Percentiles rank a stretch among this genome's conserved stretches.
phyloP scores from a whole-genome alignment of 768 basidiomycete genomes.

The Boletus vermiculosoides region DNA sequence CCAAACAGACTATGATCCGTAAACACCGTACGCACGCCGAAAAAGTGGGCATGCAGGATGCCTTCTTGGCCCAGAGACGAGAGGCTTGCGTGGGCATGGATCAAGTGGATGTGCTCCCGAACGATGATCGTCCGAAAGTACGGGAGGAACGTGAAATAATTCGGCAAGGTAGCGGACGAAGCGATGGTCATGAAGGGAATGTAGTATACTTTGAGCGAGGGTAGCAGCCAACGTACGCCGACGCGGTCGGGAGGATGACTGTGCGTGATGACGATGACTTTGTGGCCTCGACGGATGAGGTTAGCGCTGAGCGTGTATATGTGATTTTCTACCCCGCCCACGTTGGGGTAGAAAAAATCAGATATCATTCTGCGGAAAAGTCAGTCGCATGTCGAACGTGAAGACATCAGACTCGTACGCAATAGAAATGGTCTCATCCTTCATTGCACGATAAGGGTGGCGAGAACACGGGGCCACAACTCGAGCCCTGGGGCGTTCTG shows the following conservation, averaged over 20 bases:
- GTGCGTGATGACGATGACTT: constrained; percentile 94
- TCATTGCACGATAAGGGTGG: constrained; percentile 15
- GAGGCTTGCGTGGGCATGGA: constrained; percentile 91
- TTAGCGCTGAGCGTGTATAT: constrained; percentile 90
- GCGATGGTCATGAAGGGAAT: constrained; percentile 87
- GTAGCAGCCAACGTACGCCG: constrained; percentile 86
- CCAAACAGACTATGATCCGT: constrained; percentile 98
- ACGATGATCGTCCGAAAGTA: constrained; percentile 87
- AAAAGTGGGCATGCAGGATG: constrained; percentile 82
- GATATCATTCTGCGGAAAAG: constrained; percentile 75
- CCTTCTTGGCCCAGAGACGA: constrained; percentile 91
- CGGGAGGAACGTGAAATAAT: constrained; percentile 90
- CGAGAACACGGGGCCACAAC: not conserved
- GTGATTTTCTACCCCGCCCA: constrained; percentile 96
- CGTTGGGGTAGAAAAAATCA: constrained; percentile 93
- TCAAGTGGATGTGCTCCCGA: constrained; percentile 79
- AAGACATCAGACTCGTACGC: constrained; percentile 20
- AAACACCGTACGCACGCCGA: constrained; percentile 89
- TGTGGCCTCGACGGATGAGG: constrained; percentile 81
- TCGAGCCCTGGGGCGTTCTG: not conserved
- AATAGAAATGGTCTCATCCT: constrained; percentile 29
- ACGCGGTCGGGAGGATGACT: constrained; percentile 82
- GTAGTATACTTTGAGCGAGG: constrained; percentile 90
- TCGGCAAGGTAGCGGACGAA: constrained; percentile 90
- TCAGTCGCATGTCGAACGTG: not conserved